These are phyloP conservation scores for Paecilomyces sp. DNA, from an alignment of 2,329 filamentous ascomycete genomes.

Conservation along the genomic window DNA sequence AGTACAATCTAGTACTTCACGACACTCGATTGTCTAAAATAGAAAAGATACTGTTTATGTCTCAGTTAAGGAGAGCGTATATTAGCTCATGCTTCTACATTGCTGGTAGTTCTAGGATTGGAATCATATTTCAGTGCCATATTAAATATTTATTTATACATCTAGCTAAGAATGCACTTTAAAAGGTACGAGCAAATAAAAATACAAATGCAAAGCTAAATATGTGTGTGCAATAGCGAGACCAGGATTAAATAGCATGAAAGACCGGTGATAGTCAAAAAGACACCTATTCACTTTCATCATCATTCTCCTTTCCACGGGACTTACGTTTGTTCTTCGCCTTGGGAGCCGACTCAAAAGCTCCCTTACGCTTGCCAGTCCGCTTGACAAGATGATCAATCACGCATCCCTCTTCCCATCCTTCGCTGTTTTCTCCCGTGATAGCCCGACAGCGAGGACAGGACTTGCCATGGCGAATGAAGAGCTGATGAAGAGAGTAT, in stretches of 20 bases:
- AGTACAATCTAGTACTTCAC: no score
- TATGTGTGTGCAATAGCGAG: neutral
- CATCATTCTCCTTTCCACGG: constrained; percentile 1
- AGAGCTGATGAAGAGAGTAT: constrained; percentile 55
- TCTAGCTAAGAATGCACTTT: no score
- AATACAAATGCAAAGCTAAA: neutral
- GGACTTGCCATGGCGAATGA: constrained; percentile 56
- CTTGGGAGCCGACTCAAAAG: neutral
- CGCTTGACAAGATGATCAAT: constrained; percentile 57
- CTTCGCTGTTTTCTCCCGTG: constrained; percentile 53
- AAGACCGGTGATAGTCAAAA: neutral
- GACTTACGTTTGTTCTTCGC: constrained; percentile 2
- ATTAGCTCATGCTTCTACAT: no score
- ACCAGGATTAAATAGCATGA: neutral
- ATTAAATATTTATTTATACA: no score
- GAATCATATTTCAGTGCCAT: no score
- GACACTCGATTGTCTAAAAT: no score
- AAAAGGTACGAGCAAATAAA: no score
- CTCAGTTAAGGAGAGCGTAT: no score
- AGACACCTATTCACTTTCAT: neutral
- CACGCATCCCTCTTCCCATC: constrained; percentile 58
- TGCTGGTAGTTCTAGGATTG: no score
- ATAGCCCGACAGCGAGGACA: constrained; percentile 55
- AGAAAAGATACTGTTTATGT: no score
- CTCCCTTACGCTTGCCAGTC: constrained; percentile 43